These are phyloP conservation scores for Yamadazyma endophytica DNA, from an alignment of 805 yeast species.

Conservation along the genomic window DNA sequence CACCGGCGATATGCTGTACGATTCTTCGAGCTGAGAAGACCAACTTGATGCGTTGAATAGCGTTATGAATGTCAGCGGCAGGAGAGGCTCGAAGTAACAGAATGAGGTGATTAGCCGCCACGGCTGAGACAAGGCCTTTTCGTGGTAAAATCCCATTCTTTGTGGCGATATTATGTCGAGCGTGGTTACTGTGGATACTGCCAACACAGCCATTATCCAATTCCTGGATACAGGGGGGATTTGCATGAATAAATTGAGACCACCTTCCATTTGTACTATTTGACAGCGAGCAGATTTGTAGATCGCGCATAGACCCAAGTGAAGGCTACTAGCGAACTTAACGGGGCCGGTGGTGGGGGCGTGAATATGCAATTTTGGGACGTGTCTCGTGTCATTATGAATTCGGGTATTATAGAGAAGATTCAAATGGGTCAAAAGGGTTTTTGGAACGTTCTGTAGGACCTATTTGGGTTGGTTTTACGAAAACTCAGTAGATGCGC, in stretches of 20 bases:
- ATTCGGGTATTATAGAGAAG: too few relatives aligned
- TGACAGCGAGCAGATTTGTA: too few relatives aligned
- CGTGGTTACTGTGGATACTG: conserved; percentile 18
- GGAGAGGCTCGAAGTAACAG: conserved; percentile 23
- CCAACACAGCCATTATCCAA: conserved; percentile 24
- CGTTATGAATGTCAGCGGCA: conserved; percentile 3
- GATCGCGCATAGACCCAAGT: too few relatives aligned
- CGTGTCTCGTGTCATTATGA: too few relatives aligned
- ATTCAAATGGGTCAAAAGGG: too few relatives aligned
- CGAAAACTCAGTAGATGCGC: too few relatives aligned
- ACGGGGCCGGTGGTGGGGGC: too few relatives aligned
- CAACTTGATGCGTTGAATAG: conserved; percentile 15
- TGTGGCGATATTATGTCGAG: conserved; percentile 14
- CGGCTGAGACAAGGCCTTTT: conserved; percentile 26
- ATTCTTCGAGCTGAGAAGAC: conserved; percentile 21
- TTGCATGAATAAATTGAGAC: conserved; percentile 7
- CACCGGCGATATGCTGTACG: conserved; percentile 13
- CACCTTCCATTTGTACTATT: conserved; percentile 11
- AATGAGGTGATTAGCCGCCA: conserved; percentile 36
- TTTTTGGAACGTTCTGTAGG: too few relatives aligned
- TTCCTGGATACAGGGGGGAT: conserved; percentile 20
- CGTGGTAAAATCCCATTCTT: conserved; percentile 22
- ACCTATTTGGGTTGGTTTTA: too few relatives aligned
- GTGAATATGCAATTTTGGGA: too few relatives aligned
- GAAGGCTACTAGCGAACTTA: too few relatives aligned